These are phyloP conservation scores for Brettanomyces custersianus DNA, from an alignment of 805 yeast genomes.

Conservation along the genomic window DNA sequence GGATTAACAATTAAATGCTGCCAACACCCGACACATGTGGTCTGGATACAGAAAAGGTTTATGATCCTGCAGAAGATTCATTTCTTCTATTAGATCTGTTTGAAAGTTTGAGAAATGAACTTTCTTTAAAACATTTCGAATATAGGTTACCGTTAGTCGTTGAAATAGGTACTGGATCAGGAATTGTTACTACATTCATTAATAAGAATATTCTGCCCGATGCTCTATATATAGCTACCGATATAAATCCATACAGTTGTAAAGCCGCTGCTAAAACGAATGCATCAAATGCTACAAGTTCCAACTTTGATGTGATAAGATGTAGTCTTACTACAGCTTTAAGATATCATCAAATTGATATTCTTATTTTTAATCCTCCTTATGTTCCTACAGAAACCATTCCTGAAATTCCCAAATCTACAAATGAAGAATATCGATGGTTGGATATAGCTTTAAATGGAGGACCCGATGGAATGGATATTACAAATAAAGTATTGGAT, in stretches of 20 bases:
- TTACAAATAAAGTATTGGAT: slow-evolving; percentile 59
- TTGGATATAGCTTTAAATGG: slow-evolving; percentile 86
- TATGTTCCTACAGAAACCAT: slow-evolving; percentile 84
- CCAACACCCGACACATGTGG: slow-evolving; percentile 62
- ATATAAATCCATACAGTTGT: slow-evolving; percentile 75
- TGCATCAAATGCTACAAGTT: slow-evolving; percentile 12
- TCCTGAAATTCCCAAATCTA: slow-evolving; percentile 44
- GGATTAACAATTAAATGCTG: slow-evolving; percentile 39
- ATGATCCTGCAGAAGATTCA: slow-evolving; percentile 94
- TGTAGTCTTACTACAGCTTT: slow-evolving; percentile 49
- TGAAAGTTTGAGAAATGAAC: slow-evolving; percentile 46
- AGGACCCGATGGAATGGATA: slow-evolving; percentile 84
- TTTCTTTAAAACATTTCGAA: slow-evolving; percentile 15
- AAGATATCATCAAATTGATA: slow-evolving; percentile 42
- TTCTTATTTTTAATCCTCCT: slow-evolving; percentile 89
- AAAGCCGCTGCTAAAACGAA: slow-evolving; percentile 37
- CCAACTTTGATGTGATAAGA: slow-evolving; percentile 40
- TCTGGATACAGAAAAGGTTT: slow-evolving; percentile 63
- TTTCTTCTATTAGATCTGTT: slow-evolving; percentile 74
- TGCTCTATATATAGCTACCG: slow-evolving; percentile 59
- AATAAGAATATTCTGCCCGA: slow-evolving; percentile 46
- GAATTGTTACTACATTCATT: slow-evolving; percentile 75
- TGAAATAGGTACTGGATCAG: slow-evolving; percentile 91
- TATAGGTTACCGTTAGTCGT: slow-evolving; percentile 44
- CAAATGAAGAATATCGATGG: slow-evolving; percentile 44